Evolutionary conservation across 305 asterid species (phyloP).

Genomic region (Caryopteris hybrid): DNA sequence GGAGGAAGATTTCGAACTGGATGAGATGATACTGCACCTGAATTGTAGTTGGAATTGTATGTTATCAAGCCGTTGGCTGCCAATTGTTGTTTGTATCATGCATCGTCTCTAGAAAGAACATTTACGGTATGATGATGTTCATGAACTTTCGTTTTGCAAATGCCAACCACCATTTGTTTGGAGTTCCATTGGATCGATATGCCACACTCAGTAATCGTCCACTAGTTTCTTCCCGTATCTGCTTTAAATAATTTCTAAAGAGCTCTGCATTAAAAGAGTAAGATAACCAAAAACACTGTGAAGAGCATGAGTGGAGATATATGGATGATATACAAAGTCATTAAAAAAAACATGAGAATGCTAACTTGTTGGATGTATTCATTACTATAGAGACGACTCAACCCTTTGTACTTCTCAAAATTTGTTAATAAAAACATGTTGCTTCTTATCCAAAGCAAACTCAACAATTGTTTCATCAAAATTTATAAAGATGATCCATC

Average conservation of each 20-base stretch:
- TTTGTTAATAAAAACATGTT: no score
- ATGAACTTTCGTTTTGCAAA: conserved; percentile 89
- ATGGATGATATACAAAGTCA: not conserved
- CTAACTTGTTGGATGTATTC: no score
- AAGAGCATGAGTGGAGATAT: not conserved
- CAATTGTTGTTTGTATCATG: not conserved
- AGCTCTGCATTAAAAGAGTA: conserved; percentile 46
- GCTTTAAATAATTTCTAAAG: conserved; percentile 87
- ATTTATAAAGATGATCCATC: no score
- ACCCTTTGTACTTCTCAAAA: no score
- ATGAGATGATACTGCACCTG: no score
- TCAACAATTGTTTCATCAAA: no score
- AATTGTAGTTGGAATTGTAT: no score
- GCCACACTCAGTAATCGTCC: conserved; percentile 88
- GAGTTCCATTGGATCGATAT: conserved; percentile 84
- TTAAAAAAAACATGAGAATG: not conserved
- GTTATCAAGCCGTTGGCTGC: no score
- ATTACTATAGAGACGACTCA: no score
- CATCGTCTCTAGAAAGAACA: not conserved
- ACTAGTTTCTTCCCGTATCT: conserved; percentile 91
- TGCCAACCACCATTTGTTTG: conserved; percentile 96
- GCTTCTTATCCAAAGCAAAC: not conserved
- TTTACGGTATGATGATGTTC: conserved; percentile 57
- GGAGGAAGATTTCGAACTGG: no score
- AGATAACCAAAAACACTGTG: not conserved